These are phyloP conservation scores for Amauroascus verrucosus DNA, from an alignment of 2,329 filamentous ascomycete species.

Conservation along the genomic window DNA sequence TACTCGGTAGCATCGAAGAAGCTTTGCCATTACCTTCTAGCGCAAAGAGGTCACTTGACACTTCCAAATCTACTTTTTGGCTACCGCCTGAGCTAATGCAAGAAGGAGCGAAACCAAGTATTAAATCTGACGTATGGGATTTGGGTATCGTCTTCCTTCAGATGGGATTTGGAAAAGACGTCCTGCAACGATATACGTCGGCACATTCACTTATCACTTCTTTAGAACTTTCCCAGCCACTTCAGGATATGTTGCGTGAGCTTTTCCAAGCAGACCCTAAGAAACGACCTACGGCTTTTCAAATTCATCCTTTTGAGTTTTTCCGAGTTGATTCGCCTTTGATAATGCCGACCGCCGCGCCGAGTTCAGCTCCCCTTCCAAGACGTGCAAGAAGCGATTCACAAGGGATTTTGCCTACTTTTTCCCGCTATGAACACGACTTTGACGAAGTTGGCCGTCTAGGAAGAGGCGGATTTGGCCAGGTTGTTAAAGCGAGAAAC, in stretches of 20 bases:
- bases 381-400: slow-evolving; percentile 54
- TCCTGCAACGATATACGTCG: slow-evolving; percentile 66
- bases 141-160: slow-evolving; percentile 84
- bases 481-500: slow-evolving; percentile 90
- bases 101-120: slow-evolving; percentile 46
- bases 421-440: slow-evolving; percentile 75
- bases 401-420: slow-evolving; percentile 41
- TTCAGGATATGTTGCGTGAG: slow-evolving; percentile 69
- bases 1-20: slow-evolving; percentile 40
- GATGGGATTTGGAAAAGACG: slow-evolving; percentile 80
- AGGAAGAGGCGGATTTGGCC: slow-evolving; percentile 89
- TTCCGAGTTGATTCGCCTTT: slow-evolving; percentile 34
- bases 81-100: slow-evolving; percentile 64
- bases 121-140: slow-evolving; percentile 89
- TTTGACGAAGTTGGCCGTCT: slow-evolving; percentile 83
- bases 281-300: slow-evolving; percentile 74
- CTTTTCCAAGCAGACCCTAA: slow-evolving; percentile 79
- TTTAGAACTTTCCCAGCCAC: slow-evolving; percentile 59
- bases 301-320: slow-evolving; percentile 48
- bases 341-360: slow-evolving; percentile 22
- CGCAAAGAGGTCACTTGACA: slow-evolving; percentile 30
- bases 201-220: slow-evolving; percentile 63
- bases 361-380: slow-evolving; percentile 30
- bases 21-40: slow-evolving; percentile 42
- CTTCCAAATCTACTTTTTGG: slow-evolving; percentile 74